Percentiles rank a stretch among this genome's conserved stretches.
Evolutionary conservation across 345 rosid genomes (phyloP).

Genomic region (Murraya paniculata): DNA sequence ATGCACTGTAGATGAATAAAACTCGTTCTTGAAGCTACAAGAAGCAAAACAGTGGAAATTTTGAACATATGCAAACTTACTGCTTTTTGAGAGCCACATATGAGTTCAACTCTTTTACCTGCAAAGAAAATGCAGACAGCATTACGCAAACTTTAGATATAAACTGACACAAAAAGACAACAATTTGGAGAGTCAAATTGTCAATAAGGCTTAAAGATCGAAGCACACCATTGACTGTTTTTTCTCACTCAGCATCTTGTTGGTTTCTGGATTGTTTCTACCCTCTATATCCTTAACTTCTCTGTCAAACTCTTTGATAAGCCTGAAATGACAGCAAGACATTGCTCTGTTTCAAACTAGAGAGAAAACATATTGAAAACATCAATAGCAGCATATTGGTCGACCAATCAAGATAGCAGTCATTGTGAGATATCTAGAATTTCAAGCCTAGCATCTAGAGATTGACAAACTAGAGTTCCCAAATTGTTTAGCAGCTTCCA

Average conservation of each 20-base stretch:
- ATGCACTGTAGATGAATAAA: background rate
- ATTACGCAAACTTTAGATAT: constrained; percentile 17
- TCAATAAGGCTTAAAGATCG: background rate
- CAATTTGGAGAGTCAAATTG: background rate
- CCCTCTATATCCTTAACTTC: constrained; percentile 73
- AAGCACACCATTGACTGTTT: constrained; percentile 74
- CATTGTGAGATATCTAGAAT: background rate
- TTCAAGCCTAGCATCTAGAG: background rate
- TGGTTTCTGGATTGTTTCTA: constrained; percentile 59
- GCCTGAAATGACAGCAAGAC: constrained; percentile 47
- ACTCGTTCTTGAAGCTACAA: background rate
- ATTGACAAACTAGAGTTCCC: background rate
- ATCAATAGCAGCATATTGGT: background rate
- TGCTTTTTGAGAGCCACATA: constrained; percentile 77
- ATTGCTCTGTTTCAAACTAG: background rate
- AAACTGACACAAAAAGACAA: background rate
- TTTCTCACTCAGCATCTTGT: constrained; percentile 70
- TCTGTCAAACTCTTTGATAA: constrained; percentile 87
- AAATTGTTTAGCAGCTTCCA: background rate
- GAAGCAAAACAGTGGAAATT: background rate
- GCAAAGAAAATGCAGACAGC: constrained; percentile 27
- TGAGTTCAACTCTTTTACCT: constrained; percentile 82
- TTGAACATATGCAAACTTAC: constrained; percentile 33
- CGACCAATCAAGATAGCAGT: background rate
- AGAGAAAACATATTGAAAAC: background rate